phyloP scores from a whole-genome alignment of 768 basidiomycete genomes.

The Naganishia friedmannii region DNA sequence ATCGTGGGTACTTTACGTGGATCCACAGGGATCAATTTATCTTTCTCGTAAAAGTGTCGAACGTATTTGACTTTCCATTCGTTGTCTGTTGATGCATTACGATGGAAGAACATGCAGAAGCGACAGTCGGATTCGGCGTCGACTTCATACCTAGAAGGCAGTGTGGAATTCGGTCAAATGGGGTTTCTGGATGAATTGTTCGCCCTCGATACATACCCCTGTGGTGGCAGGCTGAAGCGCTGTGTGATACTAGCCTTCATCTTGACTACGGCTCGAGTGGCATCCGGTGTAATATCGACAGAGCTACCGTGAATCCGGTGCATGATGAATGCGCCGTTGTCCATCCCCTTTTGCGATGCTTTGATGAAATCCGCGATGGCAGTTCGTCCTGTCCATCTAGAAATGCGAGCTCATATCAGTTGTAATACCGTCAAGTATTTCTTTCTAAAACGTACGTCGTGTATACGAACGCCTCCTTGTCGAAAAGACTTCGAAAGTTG shows the following conservation, averaged over 20 bases:
- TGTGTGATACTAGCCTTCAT: constrained; percentile 41
- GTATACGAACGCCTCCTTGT: constrained; percentile 26
- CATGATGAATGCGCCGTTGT: constrained; percentile 24
- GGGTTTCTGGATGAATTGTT: neutral
- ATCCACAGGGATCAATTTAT: constrained; percentile 36
- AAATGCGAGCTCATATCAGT: neutral
- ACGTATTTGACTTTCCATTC: constrained; percentile 25
- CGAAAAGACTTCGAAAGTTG: constrained; percentile 25
- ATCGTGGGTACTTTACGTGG: constrained; percentile 35
- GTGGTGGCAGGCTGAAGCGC: constrained; percentile 38
- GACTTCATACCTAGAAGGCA: constrained; percentile 33
- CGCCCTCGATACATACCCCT: constrained; percentile 16
- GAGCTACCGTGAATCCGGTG: constrained; percentile 43
- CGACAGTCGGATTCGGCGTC: constrained; percentile 46
- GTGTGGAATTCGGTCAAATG: neutral
- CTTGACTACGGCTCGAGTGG: constrained; percentile 32
- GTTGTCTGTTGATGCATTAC: neutral
- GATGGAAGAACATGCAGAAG: constrained; percentile 42
- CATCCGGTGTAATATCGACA: constrained; percentile 40
- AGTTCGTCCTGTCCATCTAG: constrained; percentile 20
- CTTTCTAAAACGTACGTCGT: constrained; percentile 1
- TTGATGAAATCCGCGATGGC: constrained; percentile 13
- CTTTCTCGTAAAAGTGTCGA: constrained; percentile 35
- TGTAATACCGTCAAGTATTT: too few relatives aligned
- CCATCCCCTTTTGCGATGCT: constrained; percentile 23